Evolutionary conservation across 1,284 basidiomycete genomes (phyloP), one percentile per base, ranked within the genome.

Genomic region (Malassezia dermatis): DNA sequence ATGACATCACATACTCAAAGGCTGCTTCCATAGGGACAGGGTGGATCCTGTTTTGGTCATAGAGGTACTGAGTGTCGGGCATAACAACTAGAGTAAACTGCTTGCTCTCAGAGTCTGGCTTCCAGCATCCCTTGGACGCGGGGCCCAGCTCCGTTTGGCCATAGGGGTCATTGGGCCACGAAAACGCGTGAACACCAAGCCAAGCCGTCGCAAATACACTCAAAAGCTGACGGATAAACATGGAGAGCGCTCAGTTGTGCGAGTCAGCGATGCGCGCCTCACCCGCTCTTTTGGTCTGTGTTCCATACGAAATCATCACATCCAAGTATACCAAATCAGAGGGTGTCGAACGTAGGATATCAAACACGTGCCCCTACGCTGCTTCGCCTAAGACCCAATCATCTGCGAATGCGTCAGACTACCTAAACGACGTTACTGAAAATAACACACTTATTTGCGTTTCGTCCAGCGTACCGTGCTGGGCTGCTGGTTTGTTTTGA

Each of bases 401-500:
- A 39, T n/a, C 13, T 34, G 15, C 32, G 32, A 15, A 34, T 6
- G 15, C 2, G 15, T 3, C 8, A n/a, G 13, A 34, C 32, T 39
- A 21, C 19, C 37, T 19, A 39, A 21, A 21, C 37, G 8, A 26
- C 24, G 17, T 11, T 6, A 4, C 19, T 19, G 17, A 19, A n/a
- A 12, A 19, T n/a, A 35, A 4, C 17, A 35, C 15, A 15, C 34
- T 30, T 30, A 11, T 19, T 39, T 21, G 27, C 15, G 42, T 35
- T 56, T 56, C 27, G 61, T 65, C 69, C 69, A 72, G 35, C 65
- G 53, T n/a, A 72, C 69, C 15, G 64, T 64, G 5, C 48, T 51
- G 8, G 61, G 62, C 44, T 68, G 61, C 45, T 69, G 66, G 30
- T 63, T 63, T 23, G 62, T 59, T 58, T 69, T 71, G 19, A 59